Base-by-base conservation (phyloP, 2,329 filamentous ascomycete genomes). In the Daldinia sp. region DNA sequence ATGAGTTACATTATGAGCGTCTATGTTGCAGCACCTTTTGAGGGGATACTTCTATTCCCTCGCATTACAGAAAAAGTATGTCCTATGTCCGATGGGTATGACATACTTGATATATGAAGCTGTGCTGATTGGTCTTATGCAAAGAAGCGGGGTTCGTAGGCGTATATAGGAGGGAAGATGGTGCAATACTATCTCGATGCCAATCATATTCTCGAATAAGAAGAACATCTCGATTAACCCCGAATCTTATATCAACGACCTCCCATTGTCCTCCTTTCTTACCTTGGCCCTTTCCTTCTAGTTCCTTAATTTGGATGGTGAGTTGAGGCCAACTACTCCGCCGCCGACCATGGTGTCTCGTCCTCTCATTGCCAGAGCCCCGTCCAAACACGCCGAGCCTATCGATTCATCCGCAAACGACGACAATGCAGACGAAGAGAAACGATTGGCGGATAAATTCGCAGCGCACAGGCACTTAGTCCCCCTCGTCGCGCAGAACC, bases 401-500 rank as follows among this genome's bases (percentile, higher is more conserved):
- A 65, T 35, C n/a, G 15, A 12, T 3, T 13, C 54, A 0, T 5
- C 55, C 6, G 26, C 26, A 5, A 15, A 41, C 20, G 46, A 41
- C 20, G 46, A 59, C 23, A 15, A 1, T 15, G 4, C 50, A 7
- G 60, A 65, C 12, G 67, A 63, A 18, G 44, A 65, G 20, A 69
- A 55, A 6, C 53, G 55, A 1, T 54, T 68, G 1, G 28, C 56
- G 7, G 59, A 65, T 6, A 71, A 70, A 33, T 76, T 75, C 54
- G 66, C 69, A 0, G 35, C 62, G 1, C 68, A 71, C 60, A 70
- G 74, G 2, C 63, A 58, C 7, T 71, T 76, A 3, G 74, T 76
- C 1, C 75, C 74, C 0, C 55, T 75, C 0, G 67, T 70, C 15
- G 37, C 60, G 0, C 57, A 69, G 12, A 63, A 63, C 12, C 63